Conservation (phyloP, 2,329 filamentous ascomycete genomes). For the Neonectria magnoliae region DNA sequence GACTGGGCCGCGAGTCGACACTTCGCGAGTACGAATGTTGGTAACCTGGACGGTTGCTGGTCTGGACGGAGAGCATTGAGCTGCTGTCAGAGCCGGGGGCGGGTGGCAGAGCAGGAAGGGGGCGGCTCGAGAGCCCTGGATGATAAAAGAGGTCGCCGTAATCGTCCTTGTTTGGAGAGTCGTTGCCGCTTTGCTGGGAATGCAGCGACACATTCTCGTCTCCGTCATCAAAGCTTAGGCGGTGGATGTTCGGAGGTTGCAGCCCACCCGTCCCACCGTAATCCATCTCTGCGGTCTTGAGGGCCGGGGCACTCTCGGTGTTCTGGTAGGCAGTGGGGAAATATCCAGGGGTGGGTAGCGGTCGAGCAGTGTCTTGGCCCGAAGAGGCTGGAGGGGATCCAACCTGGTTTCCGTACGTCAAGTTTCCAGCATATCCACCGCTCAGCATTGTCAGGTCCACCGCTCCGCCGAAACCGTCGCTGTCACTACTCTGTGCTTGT, state of each 20-base stretch:
- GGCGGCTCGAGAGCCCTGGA: slow-evolving; percentile 77
- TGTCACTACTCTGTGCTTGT: slow-evolving; percentile 68
- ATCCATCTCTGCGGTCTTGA: slow-evolving; percentile 78
- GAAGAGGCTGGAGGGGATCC: slow-evolving; percentile 53
- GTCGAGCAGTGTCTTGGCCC: slow-evolving; percentile 57
- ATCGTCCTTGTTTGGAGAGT: slow-evolving; percentile 75
- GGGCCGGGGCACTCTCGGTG: slow-evolving; percentile 51
- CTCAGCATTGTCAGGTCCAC: slow-evolving; percentile 81
- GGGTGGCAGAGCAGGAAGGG: slow-evolving; percentile 69
- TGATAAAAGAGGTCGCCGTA: slow-evolving; percentile 95
- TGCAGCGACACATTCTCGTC: slow-evolving; percentile 76
- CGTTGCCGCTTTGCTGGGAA: slow-evolving; percentile 67
- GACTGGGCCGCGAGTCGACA: slow-evolving; percentile 54
- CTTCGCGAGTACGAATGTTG: slow-evolving; percentile 62
- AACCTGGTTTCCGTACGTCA: slow-evolving; percentile 61
- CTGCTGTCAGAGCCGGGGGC: slow-evolving; percentile 70
- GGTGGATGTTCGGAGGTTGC: slow-evolving; percentile 76
- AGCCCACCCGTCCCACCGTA: slow-evolving; percentile 91
- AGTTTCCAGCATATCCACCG: slow-evolving; percentile 70
- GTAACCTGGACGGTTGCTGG: slow-evolving; percentile 52
- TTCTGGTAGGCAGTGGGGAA: slow-evolving; percentile 39
- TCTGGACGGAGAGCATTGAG: slow-evolving; percentile 60
- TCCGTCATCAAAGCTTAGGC: slow-evolving; percentile 91
- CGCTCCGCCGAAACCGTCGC: slow-evolving; percentile 66
- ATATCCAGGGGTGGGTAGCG: slow-evolving; percentile 58